These are phyloP conservation scores for Heterobasidion parviporum DNA, from an alignment of 1,284 basidiomycete genomes.

Conservation along the genomic window DNA sequence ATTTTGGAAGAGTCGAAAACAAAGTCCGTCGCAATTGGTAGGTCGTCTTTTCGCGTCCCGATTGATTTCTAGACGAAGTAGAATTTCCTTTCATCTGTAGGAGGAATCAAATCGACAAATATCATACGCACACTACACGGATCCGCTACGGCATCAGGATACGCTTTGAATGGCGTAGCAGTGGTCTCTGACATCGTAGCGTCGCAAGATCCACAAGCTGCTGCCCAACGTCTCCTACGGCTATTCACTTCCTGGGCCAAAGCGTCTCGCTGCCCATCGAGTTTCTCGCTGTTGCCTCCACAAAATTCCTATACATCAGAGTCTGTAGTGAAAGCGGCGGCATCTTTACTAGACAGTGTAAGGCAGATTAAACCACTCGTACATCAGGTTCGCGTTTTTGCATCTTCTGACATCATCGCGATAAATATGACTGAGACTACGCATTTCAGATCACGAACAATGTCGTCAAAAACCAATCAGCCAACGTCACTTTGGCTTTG, in stretches of 20 bases:
- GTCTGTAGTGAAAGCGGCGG: constrained; percentile 27
- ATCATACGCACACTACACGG: constrained; percentile 67
- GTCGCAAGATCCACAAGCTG: constrained; percentile 50
- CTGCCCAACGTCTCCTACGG: constrained; percentile 43
- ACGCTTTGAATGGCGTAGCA: constrained; percentile 74
- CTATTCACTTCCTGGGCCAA: constrained; percentile 33
- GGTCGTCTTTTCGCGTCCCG: constrained; percentile 9
- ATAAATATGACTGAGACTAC: no score
- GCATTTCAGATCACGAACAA: constrained; percentile 75
- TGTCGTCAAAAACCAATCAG: constrained; percentile 86
- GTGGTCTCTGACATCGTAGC: constrained; percentile 87
- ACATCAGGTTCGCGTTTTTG: constrained; percentile 55
- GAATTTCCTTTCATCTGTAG: constrained; percentile 28
- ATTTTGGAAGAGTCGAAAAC: constrained; percentile 55
- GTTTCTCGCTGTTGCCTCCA: constrained; percentile 1
- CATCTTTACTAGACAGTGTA: constrained; percentile 41
- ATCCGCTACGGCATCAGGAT: constrained; percentile 49
- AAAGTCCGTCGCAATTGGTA: constrained; percentile 80
- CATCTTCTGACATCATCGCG: not conserved
- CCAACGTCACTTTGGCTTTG: constrained; percentile 86
- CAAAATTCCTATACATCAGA: constrained; percentile 16
- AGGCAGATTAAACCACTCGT: constrained; percentile 58
- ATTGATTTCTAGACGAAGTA: not conserved
- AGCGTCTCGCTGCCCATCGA: constrained; percentile 12
- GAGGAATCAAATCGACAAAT: constrained; percentile 77